Evolutionary conservation across 352 stramenopile genomes (phyloP).

Genomic region (Pilasporangium apinafurcum): DNA sequence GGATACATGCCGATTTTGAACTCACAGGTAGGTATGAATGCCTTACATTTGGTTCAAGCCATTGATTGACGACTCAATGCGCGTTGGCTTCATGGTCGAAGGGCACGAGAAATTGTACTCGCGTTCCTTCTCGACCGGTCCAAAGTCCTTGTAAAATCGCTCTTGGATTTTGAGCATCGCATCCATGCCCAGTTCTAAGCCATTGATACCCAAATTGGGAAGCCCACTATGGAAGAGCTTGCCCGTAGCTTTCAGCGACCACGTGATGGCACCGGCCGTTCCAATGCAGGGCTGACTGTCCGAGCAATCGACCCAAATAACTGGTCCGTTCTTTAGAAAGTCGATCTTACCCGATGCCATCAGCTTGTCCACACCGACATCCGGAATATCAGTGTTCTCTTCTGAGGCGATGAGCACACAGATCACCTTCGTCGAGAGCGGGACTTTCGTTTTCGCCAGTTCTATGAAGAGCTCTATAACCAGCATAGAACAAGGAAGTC

Average conservation of each 20-base stretch:
- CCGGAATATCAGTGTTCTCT: slow-evolving; percentile 76
- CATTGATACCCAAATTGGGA: slow-evolving; percentile 87
- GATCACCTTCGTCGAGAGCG: slow-evolving; percentile 70
- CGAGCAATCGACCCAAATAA: slow-evolving; percentile 91
- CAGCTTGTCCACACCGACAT: slow-evolving; percentile 86
- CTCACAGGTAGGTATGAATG: not conserved
- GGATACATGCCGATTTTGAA: not conserved
- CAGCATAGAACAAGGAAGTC: not conserved
- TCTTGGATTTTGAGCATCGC: slow-evolving; percentile 80
- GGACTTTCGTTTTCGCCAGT: slow-evolving; percentile 72
- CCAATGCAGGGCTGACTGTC: slow-evolving; percentile 91
- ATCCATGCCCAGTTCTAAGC: slow-evolving; percentile 86
- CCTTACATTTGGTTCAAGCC: slow-evolving; percentile 81
- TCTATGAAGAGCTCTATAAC: slow-evolving; percentile 51
- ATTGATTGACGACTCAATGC: slow-evolving; percentile 74
- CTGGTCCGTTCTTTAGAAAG: slow-evolving; percentile 89
- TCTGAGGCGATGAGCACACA: slow-evolving; percentile 90
- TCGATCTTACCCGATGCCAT: slow-evolving; percentile 87
- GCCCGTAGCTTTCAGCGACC: slow-evolving; percentile 86
- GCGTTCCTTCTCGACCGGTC: slow-evolving; percentile 67
- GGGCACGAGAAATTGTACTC: slow-evolving; percentile 90
- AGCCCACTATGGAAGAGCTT: slow-evolving; percentile 91
- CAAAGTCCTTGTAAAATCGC: slow-evolving; percentile 89
- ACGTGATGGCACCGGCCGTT: slow-evolving; percentile 83
- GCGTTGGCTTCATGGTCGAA: slow-evolving; percentile 85